Evolutionary conservation across 768 basidiomycete genomes (phyloP), one percentile per base, ranked within the genome.

Genomic region (Lactarius akahatsu): DNA sequence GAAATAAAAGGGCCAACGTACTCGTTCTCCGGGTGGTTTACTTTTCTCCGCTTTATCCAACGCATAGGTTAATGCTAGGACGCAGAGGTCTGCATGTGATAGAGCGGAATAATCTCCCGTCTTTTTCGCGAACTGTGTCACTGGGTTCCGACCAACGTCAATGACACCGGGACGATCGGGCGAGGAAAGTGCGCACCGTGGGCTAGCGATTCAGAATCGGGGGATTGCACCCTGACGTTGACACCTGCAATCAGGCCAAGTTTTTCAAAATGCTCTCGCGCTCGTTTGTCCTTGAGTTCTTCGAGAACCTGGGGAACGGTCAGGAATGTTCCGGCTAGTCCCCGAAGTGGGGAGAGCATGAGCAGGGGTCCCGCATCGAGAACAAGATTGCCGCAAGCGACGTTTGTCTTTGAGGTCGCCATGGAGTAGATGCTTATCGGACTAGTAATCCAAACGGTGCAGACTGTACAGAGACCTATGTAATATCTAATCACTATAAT

Each of bases 81-180:
- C 87, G 72, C 90, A 89, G 50, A 99, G 76, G 86, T 99, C 97
- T 16, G 95, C 83, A 76, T 89, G 85, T 16, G 94, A 97, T 45
- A 99, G 82, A 57, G 94, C 96, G 52, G 92, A 80, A 74, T 94
- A 96, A 77, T 99, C 97, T 74, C 97, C 97, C 0, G 96, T 96
- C 81, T 92, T 92, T 81, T 94, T 96, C 4, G 97, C 93, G 77
- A 87, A 89, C 68, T 90, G 89, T 63, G 91, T 92, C 4, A 96
- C 97, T 98, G 73, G 52, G 67, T 62, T 54, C 30, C 73, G 66
- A 74, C 66, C 72, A 65, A 74, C 66, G 61, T 68, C 62, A 62
- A 30, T 26, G 23, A 36, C 52, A 62, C 40, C 65, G 47, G 40
- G 40, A 61, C 16, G 30, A 15, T 30, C 45, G 54, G 15, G 40